A percentile compares a stretch with the other conserved stretches of the same genome.
Evolutionary conservation across 305 asterid species (phyloP).

Genomic region (Ilex paraguariensis): DNA sequence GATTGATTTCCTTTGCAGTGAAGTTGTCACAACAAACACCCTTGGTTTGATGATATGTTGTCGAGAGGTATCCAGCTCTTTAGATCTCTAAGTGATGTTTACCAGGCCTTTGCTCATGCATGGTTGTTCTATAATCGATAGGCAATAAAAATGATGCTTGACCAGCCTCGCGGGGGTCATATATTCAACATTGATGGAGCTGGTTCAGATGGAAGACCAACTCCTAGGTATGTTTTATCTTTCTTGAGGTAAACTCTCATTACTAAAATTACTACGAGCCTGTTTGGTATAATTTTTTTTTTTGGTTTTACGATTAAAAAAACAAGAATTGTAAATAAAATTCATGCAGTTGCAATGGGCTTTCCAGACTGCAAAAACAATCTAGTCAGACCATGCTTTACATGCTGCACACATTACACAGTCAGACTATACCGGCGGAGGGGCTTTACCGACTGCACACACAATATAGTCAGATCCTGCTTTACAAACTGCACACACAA

Average conservation of each 20-base stretch:
- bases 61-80: slow-evolving; percentile 70
- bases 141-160: slow-evolving; percentile 92
- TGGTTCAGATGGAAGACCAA: slow-evolving; percentile 99
- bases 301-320: too few relatives aligned
- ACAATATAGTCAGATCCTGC: too few relatives aligned
- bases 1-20: slow-evolving; percentile 47
- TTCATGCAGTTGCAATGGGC: too few relatives aligned
- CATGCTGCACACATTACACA: too few relatives aligned
- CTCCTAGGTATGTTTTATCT: slow-evolving; percentile 61
- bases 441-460: too few relatives aligned
- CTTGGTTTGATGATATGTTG: slow-evolving; percentile 97
- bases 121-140: slow-evolving; percentile 37
- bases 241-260: not conserved
- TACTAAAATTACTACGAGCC: too few relatives aligned
- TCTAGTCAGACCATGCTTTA: too few relatives aligned
- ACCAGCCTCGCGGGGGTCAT: slow-evolving; percentile 92
- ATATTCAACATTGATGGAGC: slow-evolving; percentile 95
- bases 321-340: too few relatives aligned
- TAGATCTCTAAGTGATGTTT: slow-evolving; percentile 11
- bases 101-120: slow-evolving; percentile 25
- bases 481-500: too few relatives aligned
- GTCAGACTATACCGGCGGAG: too few relatives aligned
- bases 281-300: too few relatives aligned
- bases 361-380: too few relatives aligned
- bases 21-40: slow-evolving; percentile 89